A percentile compares a stretch with the other conserved stretches of the same genome.
Evolutionary conservation across 805 yeast genomes (phyloP).

Genomic region (Isabelozyma pseudorhagii): DNA sequence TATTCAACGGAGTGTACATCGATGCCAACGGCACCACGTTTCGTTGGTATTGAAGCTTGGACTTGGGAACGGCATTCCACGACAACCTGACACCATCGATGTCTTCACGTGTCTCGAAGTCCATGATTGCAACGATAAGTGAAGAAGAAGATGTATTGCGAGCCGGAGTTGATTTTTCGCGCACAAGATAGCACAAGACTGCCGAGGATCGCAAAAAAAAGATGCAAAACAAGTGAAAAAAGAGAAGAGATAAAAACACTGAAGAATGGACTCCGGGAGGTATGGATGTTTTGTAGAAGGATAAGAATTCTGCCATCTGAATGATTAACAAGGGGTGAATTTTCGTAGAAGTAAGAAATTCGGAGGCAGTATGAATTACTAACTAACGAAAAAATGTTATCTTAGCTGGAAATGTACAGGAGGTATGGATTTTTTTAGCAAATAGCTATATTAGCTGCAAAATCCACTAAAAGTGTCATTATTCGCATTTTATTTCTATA

Average conservation of each 20-base stretch:
- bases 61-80: slow-evolving; percentile 63
- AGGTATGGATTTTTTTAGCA: too few species aligned
- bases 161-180: background rate
- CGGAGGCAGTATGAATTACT: too few species aligned
- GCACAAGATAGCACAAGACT: background rate
- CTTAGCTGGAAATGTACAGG: too few species aligned
- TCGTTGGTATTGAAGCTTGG: slow-evolving; percentile 50
- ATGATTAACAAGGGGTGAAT: too few species aligned
- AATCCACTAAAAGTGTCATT: too few species aligned
- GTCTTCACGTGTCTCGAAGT: slow-evolving; percentile 62
- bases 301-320: too few species aligned
- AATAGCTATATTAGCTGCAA: too few species aligned
- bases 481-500: background rate
- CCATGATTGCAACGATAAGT: slow-evolving; percentile 18
- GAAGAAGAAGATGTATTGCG: background rate
- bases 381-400: too few species aligned
- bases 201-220: background rate
- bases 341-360: too few species aligned
- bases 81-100: slow-evolving; percentile 70
- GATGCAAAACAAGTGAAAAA: background rate
- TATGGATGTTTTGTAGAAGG: too few species aligned
- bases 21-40: slow-evolving; percentile 56
- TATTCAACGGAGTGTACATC: slow-evolving; percentile 57
- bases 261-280: too few species aligned
- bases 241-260: background rate